Evolutionary conservation across 2,329 filamentous ascomycete species (phyloP).

Genomic region (Cryphonectria japonica): DNA sequence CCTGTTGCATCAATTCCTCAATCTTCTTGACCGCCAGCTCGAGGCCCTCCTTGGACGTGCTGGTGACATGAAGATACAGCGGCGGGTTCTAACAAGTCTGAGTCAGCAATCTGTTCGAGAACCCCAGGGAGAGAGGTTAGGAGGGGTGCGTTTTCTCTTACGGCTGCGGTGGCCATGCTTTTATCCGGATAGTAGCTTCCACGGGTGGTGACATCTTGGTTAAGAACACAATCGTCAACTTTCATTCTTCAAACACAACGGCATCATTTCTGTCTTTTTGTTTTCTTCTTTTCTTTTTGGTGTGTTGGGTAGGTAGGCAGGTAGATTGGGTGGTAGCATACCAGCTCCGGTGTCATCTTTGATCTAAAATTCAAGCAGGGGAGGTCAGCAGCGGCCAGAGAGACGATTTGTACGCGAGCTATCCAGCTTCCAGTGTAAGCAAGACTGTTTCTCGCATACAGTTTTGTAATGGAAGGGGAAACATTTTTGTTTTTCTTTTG

Average conservation of each 20-base stretch:
- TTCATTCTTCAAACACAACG: constrained; percentile 48
- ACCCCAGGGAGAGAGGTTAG: background rate
- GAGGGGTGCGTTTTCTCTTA: constrained; percentile 53
- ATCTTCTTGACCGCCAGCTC: constrained; percentile 87
- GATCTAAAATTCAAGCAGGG: constrained; percentile 86
- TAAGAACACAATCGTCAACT: constrained; percentile 62
- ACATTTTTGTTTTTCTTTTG: constrained; percentile 21
- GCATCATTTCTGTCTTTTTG: background rate
- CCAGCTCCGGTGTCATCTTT: constrained; percentile 99
- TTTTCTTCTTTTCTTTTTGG: background rate
- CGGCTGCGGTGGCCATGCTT: constrained; percentile 90
- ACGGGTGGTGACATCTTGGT: constrained; percentile 95
- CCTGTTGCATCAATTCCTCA: constrained; percentile 93
- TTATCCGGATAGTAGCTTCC: constrained; percentile 98
- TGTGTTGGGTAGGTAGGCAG: constrained; percentile 36
- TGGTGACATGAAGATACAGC: constrained; percentile 93
- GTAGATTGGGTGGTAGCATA: constrained; percentile 69
- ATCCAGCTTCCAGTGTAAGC: constrained; percentile 69
- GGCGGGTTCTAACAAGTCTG: constrained; percentile 73
- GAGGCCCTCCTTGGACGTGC: constrained; percentile 87
- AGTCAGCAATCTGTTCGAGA: constrained; percentile 20
- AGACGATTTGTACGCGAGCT: constrained; percentile 65
- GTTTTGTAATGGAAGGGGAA: constrained; percentile 29
- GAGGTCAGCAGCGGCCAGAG: constrained; percentile 94
- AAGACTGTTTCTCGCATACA: constrained; percentile 62